phyloP scores from a whole-genome alignment of 1,284 basidiomycete species.

The Takashimella tepidaria region DNA sequence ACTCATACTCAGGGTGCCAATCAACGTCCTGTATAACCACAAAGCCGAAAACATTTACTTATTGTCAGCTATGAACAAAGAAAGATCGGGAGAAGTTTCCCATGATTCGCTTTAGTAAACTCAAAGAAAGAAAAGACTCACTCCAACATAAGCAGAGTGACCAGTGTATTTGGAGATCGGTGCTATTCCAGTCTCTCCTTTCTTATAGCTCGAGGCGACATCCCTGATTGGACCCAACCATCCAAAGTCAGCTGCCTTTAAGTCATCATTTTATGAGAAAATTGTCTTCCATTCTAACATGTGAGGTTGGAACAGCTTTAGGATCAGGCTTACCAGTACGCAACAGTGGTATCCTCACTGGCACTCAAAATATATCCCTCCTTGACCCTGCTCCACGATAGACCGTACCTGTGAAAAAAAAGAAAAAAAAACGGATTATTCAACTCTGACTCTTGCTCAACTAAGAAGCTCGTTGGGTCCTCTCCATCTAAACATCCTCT shows the following conservation, averaged over 20 bases:
- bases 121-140: conserved; percentile 49
- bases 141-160: conserved; percentile 83
- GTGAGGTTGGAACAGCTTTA: too few species aligned
- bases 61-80: too few species aligned
- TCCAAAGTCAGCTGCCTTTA: too few species aligned
- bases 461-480: too few species aligned
- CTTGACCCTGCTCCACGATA: conserved; percentile 84
- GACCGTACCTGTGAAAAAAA: conserved; percentile 87
- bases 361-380: conserved; percentile 83
- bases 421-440: too few species aligned
- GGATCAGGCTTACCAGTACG: conserved; percentile 70
- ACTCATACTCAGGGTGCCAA: conserved; percentile 82
- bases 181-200: conserved; percentile 69
- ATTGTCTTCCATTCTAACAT: too few species aligned
- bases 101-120: conserved; percentile 22
- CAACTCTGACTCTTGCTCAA: too few species aligned
- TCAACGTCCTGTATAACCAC: conserved; percentile 96
- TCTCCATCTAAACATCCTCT: conserved; percentile 4
- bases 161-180: conserved; percentile 79
- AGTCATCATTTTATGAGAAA: too few species aligned
- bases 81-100: too few species aligned
- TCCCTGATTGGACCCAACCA: too few species aligned
- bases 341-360: conserved; percentile 93
- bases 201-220: conserved; percentile 58
- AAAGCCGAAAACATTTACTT: too few species aligned